Conservation (phyloP, 805 yeast genomes). For the Wickerhamomyces ciferrii region DNA sequence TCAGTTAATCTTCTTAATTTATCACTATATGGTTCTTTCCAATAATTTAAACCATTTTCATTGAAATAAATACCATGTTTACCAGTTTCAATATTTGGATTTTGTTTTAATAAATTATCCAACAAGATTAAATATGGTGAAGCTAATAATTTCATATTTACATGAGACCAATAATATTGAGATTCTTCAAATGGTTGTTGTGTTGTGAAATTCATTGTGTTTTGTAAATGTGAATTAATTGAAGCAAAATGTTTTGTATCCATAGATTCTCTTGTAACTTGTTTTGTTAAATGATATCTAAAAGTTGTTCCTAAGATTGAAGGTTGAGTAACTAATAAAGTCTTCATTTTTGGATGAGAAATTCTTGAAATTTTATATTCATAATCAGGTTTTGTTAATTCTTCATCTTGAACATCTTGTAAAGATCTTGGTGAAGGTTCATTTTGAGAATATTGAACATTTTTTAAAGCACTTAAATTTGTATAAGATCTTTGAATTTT, state of each 20-base stretch:
- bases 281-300: neutral
- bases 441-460: neutral
- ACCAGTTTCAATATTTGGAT: conserved; percentile 21
- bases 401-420: too few species aligned
- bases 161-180: conserved; percentile 28
- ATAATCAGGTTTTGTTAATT: neutral
- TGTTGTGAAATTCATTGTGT: neutral
- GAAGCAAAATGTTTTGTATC: conserved; percentile 16
- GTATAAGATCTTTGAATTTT: neutral
- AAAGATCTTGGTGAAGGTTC: neutral
- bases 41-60: conserved; percentile 24
- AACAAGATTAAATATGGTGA: conserved; percentile 24
- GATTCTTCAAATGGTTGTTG: conserved; percentile 23
- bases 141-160: conserved; percentile 31
- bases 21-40: conserved; percentile 24
- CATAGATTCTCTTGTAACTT: conserved; percentile 12
- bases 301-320: neutral
- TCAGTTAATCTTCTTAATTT: conserved; percentile 17
- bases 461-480: neutral
- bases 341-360: neutral
- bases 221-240: neutral
- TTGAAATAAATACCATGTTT: conserved; percentile 32
- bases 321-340: neutral
- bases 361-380: neutral
- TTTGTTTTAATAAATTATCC: conserved; percentile 15